Percentiles rank a stretch among this genome's conserved stretches.
phyloP scores from a whole-genome alignment of 768 basidiomycete species.

The Aureoboletus auriporus region DNA sequence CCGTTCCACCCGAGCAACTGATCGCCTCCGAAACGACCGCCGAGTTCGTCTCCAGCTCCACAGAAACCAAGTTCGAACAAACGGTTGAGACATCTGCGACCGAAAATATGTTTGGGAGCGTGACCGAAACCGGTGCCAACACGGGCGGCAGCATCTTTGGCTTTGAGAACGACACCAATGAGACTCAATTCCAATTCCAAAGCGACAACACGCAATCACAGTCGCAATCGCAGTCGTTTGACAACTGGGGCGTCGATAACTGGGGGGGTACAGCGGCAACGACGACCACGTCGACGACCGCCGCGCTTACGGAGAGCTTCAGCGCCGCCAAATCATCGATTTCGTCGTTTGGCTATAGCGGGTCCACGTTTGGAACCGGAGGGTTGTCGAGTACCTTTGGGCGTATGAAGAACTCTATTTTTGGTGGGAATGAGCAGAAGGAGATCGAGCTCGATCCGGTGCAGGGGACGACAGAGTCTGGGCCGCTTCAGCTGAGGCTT shows the following conservation, averaged over 20 bases:
- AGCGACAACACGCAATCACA: neutral
- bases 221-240: neutral
- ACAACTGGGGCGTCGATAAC: neutral
- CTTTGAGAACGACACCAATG: neutral
- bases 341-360: neutral
- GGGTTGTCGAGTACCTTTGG: neutral
- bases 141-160: neutral
- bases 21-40: slow-evolving; percentile 1
- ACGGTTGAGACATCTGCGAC: slow-evolving; percentile 4
- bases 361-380: neutral
- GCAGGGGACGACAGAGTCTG: neutral
- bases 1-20: slow-evolving; percentile 21
- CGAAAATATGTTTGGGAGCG: slow-evolving; percentile 3
- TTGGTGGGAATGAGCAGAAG: neutral
- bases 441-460: neutral
- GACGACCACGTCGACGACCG: neutral
- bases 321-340: neutral
- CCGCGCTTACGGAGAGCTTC: neutral
- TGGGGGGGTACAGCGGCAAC: neutral
- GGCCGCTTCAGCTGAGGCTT: too few relatives aligned
- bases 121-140: neutral
- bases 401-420: neutral
- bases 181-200: neutral
- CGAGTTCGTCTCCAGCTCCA: neutral
- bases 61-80: slow-evolving; percentile 7